These are phyloP conservation scores for Cerrena zonata DNA, from an alignment of 1,284 basidiomycete genomes.

Conservation along the genomic window DNA sequence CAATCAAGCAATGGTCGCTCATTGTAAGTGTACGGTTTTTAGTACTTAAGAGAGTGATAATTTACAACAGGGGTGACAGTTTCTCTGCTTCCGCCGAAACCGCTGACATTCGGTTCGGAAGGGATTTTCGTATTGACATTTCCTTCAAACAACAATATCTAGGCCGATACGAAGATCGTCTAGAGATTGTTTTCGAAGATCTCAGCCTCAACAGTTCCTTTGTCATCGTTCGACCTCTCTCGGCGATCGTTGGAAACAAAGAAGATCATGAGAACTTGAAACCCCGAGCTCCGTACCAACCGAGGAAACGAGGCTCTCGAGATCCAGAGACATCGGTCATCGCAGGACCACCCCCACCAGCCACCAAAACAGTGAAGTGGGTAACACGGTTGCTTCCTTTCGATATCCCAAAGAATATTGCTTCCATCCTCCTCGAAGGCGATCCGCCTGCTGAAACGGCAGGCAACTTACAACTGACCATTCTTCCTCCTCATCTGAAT, in stretches of 20 bases:
- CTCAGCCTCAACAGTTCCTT: slow-evolving; percentile 24
- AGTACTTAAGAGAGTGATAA: no score
- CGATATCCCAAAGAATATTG: slow-evolving; percentile 17
- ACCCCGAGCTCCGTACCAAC: slow-evolving; percentile 48
- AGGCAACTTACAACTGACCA: slow-evolving; percentile 17
- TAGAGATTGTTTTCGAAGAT: slow-evolving; percentile 34
- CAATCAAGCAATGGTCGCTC: slow-evolving; percentile 25
- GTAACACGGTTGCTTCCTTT: slow-evolving; percentile 18
- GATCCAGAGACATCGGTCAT: slow-evolving; percentile 39
- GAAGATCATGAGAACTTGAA: slow-evolving; percentile 47
- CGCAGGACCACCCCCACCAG: slow-evolving; percentile 39
- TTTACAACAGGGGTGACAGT: no score
- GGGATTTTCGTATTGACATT: slow-evolving; percentile 29
- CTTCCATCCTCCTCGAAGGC: slow-evolving; percentile 10
- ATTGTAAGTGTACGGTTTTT: slow-evolving; percentile 31
- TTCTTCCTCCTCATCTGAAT: slow-evolving; percentile 37
- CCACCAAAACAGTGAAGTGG: slow-evolving; percentile 26
- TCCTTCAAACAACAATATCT: slow-evolving; percentile 32
- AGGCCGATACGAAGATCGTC: slow-evolving; percentile 42
- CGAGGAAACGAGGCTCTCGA: slow-evolving; percentile 35
- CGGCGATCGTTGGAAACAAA: slow-evolving; percentile 30
- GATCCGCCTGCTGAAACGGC: slow-evolving; percentile 11
- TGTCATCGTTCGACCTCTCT: slow-evolving; percentile 29
- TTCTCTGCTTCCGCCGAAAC: slow-evolving; percentile 25
- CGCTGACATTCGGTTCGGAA: slow-evolving; percentile 13